phyloP scores from a whole-genome alignment of 2,329 filamentous ascomycete species.

The Fusarium decemcellulare region DNA sequence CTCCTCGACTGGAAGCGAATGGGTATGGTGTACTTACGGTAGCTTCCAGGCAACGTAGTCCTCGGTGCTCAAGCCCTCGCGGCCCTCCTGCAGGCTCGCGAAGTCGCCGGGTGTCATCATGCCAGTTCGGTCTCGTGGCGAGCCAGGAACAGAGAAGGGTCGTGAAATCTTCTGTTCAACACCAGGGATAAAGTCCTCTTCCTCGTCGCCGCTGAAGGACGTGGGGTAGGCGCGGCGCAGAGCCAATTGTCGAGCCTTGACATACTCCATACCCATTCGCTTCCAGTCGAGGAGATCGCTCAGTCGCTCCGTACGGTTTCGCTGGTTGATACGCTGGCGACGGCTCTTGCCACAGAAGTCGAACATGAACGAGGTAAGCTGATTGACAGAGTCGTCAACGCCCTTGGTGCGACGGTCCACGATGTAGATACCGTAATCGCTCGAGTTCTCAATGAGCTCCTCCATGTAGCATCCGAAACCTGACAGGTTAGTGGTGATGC shows the following conservation, averaged over 20 bases:
- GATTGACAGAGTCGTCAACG: constrained; percentile 97
- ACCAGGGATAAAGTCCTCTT: constrained; percentile 91
- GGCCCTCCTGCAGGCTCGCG: constrained; percentile 93
- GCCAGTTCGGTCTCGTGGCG: constrained; percentile 88
- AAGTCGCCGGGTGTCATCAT: constrained; percentile 99
- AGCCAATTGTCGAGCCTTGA: constrained; percentile 95
- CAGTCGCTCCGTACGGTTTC: constrained; percentile 94
- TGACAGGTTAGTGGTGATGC: constrained; percentile 97
- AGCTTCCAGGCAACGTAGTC: constrained; percentile 99
- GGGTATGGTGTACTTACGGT: constrained; percentile 86
- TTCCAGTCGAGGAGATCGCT: constrained; percentile 99
- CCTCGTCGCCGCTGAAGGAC: constrained; percentile 85
- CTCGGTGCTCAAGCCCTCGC: constrained; percentile 93
- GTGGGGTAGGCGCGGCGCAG: constrained; percentile 91
- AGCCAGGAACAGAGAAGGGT: constrained; percentile 94
- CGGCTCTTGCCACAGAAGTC: constrained; percentile 95
- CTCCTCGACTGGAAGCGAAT: too few relatives aligned
- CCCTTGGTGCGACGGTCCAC: constrained; percentile 96
- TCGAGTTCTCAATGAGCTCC: constrained; percentile 97
- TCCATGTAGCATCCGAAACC: constrained; percentile 99
- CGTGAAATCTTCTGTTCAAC: constrained; percentile 96
- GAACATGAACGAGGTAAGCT: constrained; percentile 89
- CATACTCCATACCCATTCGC: constrained; percentile 99
- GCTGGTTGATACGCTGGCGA: constrained; percentile 97
- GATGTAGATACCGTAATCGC: constrained; percentile 99